These are phyloP conservation scores for Mycosarcoma maydis DNA, from an alignment of 1,284 basidiomycete genomes.

Conservation along the genomic window DNA sequence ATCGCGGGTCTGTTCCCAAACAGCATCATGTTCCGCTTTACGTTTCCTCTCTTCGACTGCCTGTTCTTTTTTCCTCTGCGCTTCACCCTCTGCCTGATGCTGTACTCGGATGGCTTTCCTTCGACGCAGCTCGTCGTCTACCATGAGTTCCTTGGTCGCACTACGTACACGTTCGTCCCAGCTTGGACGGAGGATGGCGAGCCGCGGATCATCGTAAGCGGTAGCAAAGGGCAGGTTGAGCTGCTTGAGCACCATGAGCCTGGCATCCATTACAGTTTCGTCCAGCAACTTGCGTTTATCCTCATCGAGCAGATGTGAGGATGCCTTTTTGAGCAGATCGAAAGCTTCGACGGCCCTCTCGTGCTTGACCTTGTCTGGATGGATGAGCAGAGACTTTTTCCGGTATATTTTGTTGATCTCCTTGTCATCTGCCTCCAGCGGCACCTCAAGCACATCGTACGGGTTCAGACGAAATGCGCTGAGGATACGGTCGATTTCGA, in stretches of 20 bases:
- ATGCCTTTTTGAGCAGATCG: conserved; percentile 72
- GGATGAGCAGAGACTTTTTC: conserved; percentile 72
- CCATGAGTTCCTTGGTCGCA: conserved; percentile 71
- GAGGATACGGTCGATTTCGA: conserved; percentile 71
- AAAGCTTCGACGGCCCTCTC: conserved; percentile 71
- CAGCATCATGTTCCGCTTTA: conserved; percentile 69
- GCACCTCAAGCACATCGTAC: conserved; percentile 72
- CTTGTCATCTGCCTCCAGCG: conserved; percentile 69
- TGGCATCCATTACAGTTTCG: conserved; percentile 66
- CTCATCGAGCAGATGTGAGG: conserved; percentile 65
- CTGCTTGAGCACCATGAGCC: conserved; percentile 67
- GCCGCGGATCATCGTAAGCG: conserved; percentile 65
- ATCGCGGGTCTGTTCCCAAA: conserved; percentile 70
- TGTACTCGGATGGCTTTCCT: conserved; percentile 69
- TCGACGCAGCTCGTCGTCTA: conserved; percentile 72
- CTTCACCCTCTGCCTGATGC: conserved; percentile 72
- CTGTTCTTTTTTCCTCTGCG: conserved; percentile 69
- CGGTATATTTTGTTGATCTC: conserved; percentile 72
- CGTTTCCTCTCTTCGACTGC: conserved; percentile 67
- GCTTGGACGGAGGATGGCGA: conserved; percentile 68
- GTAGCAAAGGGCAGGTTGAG: conserved; percentile 65
- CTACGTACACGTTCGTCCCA: conserved; percentile 69
- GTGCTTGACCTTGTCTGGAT: conserved; percentile 73
- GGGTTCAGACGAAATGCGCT: conserved; percentile 72
- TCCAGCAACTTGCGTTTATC: conserved; percentile 66